These are phyloP conservation scores for Alternaria rosae DNA, from an alignment of 2,329 filamentous ascomycete species.

Conservation along the genomic window DNA sequence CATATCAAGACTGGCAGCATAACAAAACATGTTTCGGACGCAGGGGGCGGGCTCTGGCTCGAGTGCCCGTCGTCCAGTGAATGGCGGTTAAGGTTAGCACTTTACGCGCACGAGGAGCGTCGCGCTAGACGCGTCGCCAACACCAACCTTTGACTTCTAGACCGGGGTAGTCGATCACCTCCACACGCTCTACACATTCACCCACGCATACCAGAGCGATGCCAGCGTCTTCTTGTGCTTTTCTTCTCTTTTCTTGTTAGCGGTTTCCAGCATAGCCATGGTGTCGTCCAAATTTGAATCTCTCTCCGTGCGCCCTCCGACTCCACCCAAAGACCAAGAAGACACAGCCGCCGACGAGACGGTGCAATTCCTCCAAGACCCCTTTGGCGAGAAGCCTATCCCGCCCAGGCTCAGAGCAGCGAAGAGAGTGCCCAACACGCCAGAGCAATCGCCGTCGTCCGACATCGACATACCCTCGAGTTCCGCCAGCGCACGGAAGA, in stretches of 20 bases:
- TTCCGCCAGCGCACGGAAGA: conserved; percentile 46
- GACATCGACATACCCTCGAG: conserved; percentile 46
- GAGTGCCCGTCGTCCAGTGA: conserved; percentile 17
- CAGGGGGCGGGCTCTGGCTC: conserved; percentile 3
- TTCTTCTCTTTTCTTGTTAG: conserved; percentile 30
- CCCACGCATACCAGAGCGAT: conserved; percentile 31
- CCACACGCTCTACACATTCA: conserved; percentile 17
- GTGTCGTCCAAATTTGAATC: conserved; percentile 54
- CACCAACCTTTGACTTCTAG: conserved; percentile 20
- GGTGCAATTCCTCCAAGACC: conserved; percentile 54
- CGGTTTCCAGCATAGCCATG: conserved; percentile 49
- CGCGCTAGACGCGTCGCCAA: conserved; percentile 25
- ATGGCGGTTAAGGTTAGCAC: conserved; percentile 14
- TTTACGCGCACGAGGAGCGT: conserved; percentile 23
- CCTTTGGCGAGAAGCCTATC: conserved; percentile 46
- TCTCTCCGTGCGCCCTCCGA: conserved; percentile 62
- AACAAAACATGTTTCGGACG: neutral
- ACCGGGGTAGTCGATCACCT: conserved; percentile 21
- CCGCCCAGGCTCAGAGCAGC: conserved; percentile 30
- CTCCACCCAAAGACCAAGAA: conserved; percentile 60
- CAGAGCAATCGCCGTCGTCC: conserved; percentile 55
- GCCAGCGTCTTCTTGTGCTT: conserved; percentile 25
- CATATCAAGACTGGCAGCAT: neutral
- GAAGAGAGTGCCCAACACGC: conserved; percentile 41
- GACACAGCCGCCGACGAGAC: conserved; percentile 48